Conservation (phyloP, 176 grass and related monocot genomes). For the Cenchrus purpureus region DNA sequence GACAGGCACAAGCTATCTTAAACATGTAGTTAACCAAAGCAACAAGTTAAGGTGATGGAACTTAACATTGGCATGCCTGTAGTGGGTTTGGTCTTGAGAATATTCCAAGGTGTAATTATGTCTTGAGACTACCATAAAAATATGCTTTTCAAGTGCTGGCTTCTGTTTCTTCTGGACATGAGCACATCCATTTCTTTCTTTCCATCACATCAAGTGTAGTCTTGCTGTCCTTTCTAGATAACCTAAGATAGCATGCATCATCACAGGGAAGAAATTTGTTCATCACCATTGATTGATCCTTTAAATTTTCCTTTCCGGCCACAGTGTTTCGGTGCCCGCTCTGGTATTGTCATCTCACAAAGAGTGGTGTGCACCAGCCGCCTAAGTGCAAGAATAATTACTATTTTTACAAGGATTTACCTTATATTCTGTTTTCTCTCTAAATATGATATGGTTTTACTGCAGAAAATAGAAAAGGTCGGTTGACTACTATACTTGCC, state of each 20-base stretch:
- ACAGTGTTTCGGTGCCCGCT: neutral
- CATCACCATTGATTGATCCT: conserved; percentile 15
- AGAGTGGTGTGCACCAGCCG: neutral
- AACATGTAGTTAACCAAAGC: conserved; percentile 33
- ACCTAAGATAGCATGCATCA: conserved; percentile 19
- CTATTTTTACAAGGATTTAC: neutral
- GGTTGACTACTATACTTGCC: neutral
- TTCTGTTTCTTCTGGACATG: conserved; percentile 33
- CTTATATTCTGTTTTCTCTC: too few relatives aligned
- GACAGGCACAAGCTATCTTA: conserved; percentile 24
- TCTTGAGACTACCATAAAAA: conserved; percentile 25
- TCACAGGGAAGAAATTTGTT: conserved; percentile 21
- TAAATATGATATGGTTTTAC: neutral
- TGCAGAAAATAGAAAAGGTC: neutral
- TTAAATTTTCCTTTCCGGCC: neutral
- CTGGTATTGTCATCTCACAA: neutral
- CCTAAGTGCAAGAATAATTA: neutral
- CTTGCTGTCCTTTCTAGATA: conserved; percentile 20
- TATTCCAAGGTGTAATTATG: conserved; percentile 50
- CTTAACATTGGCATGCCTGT: conserved; percentile 6
- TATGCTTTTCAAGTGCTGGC: conserved; percentile 33
- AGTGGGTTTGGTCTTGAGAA: conserved; percentile 53
- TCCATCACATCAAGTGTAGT: neutral
- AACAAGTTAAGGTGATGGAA: conserved; percentile 34
- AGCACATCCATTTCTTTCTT: conserved; percentile 4